A percentile compares a stretch with the other conserved stretches of the same genome.
phyloP scores from a whole-genome alignment of 2,329 filamentous ascomycete genomes.

The Hypoxylon sp. region DNA sequence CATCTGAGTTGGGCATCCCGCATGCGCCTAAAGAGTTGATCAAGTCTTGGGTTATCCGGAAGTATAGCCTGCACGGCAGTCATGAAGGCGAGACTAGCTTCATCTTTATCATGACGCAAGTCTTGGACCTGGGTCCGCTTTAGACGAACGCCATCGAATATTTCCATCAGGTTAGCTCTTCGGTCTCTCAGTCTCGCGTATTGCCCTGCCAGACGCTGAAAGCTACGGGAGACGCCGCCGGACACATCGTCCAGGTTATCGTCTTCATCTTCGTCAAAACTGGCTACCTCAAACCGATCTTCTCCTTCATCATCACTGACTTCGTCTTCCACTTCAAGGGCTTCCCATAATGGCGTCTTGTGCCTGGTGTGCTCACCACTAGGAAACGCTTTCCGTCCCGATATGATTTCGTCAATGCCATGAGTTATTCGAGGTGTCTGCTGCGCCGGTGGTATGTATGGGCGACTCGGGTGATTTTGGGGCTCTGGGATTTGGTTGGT shows the following conservation, averaged over 20 bases:
- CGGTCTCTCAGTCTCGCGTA: slow-evolving; percentile 39
- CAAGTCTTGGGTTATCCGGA: slow-evolving; percentile 37
- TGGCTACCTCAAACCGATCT: slow-evolving; percentile 6
- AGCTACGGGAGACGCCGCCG: slow-evolving; percentile 14
- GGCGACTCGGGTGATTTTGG: slow-evolving; percentile 11
- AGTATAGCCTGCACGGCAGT: slow-evolving; percentile 44
- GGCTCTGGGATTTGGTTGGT: slow-evolving; percentile 16
- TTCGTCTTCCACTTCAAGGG: slow-evolving; percentile 23
- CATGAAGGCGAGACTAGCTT: slow-evolving; percentile 48
- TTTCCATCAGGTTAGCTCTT: slow-evolving; percentile 39
- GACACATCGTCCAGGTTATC: slow-evolving; percentile 25
- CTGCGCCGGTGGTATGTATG: slow-evolving; percentile 11
- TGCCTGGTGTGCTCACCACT: neutral
- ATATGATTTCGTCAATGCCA: slow-evolving; percentile 28
- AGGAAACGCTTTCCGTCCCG: slow-evolving; percentile 8
- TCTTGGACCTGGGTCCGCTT: slow-evolving; percentile 42
- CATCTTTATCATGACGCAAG: slow-evolving; percentile 44
- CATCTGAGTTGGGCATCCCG: slow-evolving; percentile 39
- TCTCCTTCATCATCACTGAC: slow-evolving; percentile 32
- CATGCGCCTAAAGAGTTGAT: slow-evolving; percentile 46
- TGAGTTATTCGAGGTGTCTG: slow-evolving; percentile 18
- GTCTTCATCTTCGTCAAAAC: slow-evolving; percentile 27
- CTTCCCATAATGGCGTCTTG: slow-evolving; percentile 22
- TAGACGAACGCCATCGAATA: slow-evolving; percentile 41
- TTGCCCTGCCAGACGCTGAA: slow-evolving; percentile 40